Evolutionary conservation across 495 filamentous ascomycete genomes (phyloP).

Genomic region (Xylaria sp.): DNA sequence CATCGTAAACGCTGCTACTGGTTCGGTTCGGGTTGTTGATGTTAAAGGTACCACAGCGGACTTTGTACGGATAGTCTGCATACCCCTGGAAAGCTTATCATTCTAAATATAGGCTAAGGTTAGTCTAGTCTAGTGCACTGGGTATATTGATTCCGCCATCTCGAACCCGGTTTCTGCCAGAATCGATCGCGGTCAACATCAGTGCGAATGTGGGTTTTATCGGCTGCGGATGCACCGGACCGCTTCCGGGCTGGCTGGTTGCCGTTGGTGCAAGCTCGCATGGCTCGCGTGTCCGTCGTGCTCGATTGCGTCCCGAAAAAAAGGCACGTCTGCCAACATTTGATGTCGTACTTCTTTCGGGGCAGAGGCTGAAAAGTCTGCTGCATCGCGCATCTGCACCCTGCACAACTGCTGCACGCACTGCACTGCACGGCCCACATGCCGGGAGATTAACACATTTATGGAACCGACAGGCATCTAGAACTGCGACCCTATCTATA

Average conservation of each 20-base stretch:
- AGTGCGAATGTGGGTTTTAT: not conserved
- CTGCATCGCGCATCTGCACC: not conserved
- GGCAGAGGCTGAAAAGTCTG: constrained; percentile 5
- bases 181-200: not conserved
- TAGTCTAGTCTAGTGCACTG: not conserved
- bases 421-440: constrained; percentile 9
- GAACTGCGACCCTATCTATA: not conserved
- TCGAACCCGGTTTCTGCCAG: constrained; percentile 3
- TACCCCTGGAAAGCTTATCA: not conserved
- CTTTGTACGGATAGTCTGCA: too few relatives aligned
- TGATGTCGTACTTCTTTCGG: not conserved
- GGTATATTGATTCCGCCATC: not conserved
- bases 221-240: not conserved
- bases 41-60: not conserved
- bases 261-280: not conserved
- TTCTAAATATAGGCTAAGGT: constrained; percentile 8
- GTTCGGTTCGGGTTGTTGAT: not conserved
- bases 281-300: not conserved
- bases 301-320: not conserved
- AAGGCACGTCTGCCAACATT: not conserved
- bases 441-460: constrained; percentile 6
- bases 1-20: not conserved
- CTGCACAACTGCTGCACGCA: too few relatives aligned
- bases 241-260: not conserved
- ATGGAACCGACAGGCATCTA: not conserved